These are phyloP conservation scores for Trypanosoma mega DNA, from an alignment of 208 protist genomes.

Conservation along the genomic window DNA sequence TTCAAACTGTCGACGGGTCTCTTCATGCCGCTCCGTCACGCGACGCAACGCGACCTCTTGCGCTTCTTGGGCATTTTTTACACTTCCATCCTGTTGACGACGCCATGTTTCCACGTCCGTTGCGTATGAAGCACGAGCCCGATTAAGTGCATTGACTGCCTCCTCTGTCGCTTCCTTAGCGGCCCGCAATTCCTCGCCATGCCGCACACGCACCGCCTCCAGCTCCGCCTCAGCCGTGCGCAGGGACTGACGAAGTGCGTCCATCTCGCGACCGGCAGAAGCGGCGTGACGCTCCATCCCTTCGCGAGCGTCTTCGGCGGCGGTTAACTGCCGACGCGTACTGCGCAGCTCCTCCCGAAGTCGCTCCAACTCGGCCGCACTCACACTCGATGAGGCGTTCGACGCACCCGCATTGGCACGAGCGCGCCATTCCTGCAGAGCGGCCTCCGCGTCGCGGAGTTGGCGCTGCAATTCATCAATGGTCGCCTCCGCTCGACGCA, in stretches of 20 bases:
- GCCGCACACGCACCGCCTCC: slow-evolving; percentile 21
- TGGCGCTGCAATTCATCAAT: slow-evolving; percentile 40
- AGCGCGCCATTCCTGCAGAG: slow-evolving; percentile 49
- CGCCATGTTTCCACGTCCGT: slow-evolving; percentile 53
- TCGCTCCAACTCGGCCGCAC: too few relatives aligned
- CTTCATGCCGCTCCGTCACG: slow-evolving; percentile 44
- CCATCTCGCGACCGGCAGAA: slow-evolving; percentile 40
- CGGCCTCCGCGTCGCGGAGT: slow-evolving; percentile 40
- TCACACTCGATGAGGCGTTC: too few relatives aligned
- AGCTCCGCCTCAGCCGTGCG: slow-evolving; percentile 51
- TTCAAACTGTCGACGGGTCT: slow-evolving; percentile 35
- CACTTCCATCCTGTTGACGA: slow-evolving; percentile 31
- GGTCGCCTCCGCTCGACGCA: slow-evolving; percentile 43
- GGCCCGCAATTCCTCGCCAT: slow-evolving; percentile 43
- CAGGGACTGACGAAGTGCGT: slow-evolving; percentile 41
- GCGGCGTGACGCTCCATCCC: slow-evolving; percentile 51
- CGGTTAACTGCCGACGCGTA: slow-evolving; percentile 33
- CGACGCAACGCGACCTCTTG: slow-evolving; percentile 33
- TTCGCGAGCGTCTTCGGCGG: slow-evolving; percentile 40
- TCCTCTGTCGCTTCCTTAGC: slow-evolving; percentile 42
- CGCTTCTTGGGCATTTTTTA: too few relatives aligned
- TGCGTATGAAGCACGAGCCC: slow-evolving; percentile 32
- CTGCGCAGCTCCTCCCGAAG: slow-evolving; percentile 67
- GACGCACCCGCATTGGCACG: slow-evolving; percentile 34
- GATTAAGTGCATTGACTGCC: slow-evolving; percentile 26